These are phyloP conservation scores for Penicillium coprophilum DNA, from an alignment of 495 filamentous ascomycete genomes.

Conservation along the genomic window DNA sequence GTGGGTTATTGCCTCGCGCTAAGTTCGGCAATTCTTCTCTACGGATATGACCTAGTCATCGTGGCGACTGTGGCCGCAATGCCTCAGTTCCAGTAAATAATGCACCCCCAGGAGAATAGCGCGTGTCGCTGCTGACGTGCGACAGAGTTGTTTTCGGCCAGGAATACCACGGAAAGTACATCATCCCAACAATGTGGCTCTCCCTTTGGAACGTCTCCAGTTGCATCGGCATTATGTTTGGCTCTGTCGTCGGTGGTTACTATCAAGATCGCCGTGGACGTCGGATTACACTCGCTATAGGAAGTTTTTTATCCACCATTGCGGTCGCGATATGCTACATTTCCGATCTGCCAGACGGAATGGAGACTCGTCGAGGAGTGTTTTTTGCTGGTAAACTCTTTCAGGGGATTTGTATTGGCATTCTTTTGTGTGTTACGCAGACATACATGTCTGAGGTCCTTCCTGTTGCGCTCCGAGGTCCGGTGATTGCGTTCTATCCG, in stretches of 20 bases:
- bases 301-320: constrained; percentile 38
- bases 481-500: constrained; percentile 45
- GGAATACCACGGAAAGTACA: constrained; percentile 32
- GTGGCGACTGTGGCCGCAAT: constrained; percentile 48
- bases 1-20: constrained; percentile 32
- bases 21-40: constrained; percentile 41
- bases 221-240: constrained; percentile 43
- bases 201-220: constrained; percentile 44
- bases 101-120: not conserved
- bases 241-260: constrained; percentile 38
- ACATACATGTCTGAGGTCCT: constrained; percentile 51
- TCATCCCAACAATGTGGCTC: constrained; percentile 50
- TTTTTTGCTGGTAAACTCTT: constrained; percentile 38
- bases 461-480: constrained; percentile 41
- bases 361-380: constrained; percentile 28
- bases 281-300: constrained; percentile 34
- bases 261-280: constrained; percentile 46
- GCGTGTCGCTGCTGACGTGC: constrained; percentile 1
- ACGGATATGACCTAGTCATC: constrained; percentile 52
- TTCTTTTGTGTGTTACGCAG: constrained; percentile 41
- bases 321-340: constrained; percentile 39
- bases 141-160: constrained; percentile 38
- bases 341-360: constrained; percentile 29
- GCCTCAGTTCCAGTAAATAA: constrained; percentile 40
- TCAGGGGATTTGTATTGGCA: constrained; percentile 44